Evolutionary conservation across 176 grass and related monocot species (phyloP), one percentile per base, ranked within the genome.

Genomic region (sorghum (Sorghum bicolor)): DNA sequence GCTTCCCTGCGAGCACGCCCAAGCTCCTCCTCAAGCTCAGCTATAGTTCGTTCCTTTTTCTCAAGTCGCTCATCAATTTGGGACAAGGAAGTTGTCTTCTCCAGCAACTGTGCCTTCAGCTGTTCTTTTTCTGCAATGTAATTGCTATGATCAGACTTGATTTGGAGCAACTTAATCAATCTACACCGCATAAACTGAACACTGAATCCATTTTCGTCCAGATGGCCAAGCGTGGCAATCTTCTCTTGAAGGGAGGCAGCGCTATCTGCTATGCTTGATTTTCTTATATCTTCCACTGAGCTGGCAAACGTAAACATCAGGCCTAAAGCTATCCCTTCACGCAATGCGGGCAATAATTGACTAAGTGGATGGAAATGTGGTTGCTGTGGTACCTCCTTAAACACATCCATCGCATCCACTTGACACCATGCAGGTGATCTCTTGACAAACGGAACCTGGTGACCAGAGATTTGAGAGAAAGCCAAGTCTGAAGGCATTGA

Each of bases 351-450:
- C 28, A 72, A n/a, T 70, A 68, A 77, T 64, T 88, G 64, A 79
- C 67, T 43, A 62, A 94, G 72, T 72, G 83, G 86, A 57, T 43
- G 64, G 83, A 94, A 94, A 90, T 94, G 88, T 61, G 92, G 88
- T 62, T 53, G 63, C 52, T 94, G 92, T 37, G 80, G 88, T 47
- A 81, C 41, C 43, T 57, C 75, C 32, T 3, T 75, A 75, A 90
- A 86, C 41, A 88, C 76, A 22, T 88, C 83, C 88, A 90, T 83
- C 28, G 45, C 22, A 64, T 94, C 86, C 33, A 94, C 72, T 77
- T 73, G 13, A 83, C 69, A 2, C 92, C 92, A 94, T 25, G 80
- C 13, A 28, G 55, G 74, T 1, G 86, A 90, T 58, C 33, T 84
- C 83, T 94, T 94, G 1, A 32, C 30, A 30, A 94, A 94, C 8